Evolutionary conservation across 768 basidiomycete genomes (phyloP), one percentile per base, ranked within the genome.

Genomic region (Amanita phalloides): DNA sequence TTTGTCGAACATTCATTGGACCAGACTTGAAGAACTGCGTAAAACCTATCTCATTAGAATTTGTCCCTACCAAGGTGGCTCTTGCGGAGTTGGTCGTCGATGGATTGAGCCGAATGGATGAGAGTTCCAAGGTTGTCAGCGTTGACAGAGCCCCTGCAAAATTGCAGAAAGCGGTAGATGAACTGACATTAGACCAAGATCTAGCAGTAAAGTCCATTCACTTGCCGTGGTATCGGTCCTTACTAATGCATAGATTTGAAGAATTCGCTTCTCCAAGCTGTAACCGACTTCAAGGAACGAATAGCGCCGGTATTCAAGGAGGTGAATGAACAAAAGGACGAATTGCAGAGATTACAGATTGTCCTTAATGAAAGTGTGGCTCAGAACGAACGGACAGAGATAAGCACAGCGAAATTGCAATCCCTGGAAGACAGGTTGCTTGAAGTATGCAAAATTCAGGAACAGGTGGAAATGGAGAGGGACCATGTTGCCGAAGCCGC

Each of bases 231-330:
- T 10, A 14, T 30, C 33, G 11, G 21, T 26, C 14, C 30, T 53
- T 45, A 28, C 39, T 50, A n/a, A 35, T 17, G 20, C 14, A 38
- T 39, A 6, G 17, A 20, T 23, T 45, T 14, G 35, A 45, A 75
- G 74, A 49, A 53, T 3, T 51, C 55, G 41, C 56, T 76, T 6
- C 54, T 69, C n/a, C 54, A 61, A 38, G 69, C 72, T 3, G 55
- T 75, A 4, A 58, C 64, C 23, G 66, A 72, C 45, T 74, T 77
- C 55, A 67, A 65, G 35, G 57, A 66, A 17, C 69, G 73, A 6
- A 70, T 75, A 13, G 57, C 67, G 13, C 75, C 75, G 6, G 14
- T 70, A 1, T 74, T 71, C 49, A 57, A 54, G 26, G 59, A 55
- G 43, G 51, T 63, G 11, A 64, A 68, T 32, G 54, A 51, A 26